phyloP scores from a whole-genome alignment of 73 alveolate genomes.

The Strombidium stylifer region DNA sequence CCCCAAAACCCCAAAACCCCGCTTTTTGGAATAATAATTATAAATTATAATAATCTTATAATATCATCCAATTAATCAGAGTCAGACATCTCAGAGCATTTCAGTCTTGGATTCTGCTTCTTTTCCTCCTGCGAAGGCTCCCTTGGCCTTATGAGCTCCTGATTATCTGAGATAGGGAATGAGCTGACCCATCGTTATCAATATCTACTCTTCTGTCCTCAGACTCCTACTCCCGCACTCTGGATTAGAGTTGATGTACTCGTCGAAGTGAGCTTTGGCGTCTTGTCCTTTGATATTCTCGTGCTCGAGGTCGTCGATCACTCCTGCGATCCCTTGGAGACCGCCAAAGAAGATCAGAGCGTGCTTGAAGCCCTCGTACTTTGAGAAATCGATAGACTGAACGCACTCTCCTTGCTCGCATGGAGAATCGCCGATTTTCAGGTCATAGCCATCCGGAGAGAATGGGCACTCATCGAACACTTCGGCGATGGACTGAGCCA shows the following conservation, averaged over 20 bases:
- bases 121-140: no score
- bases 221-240: conserved; percentile 85
- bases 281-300: conserved; percentile 57
- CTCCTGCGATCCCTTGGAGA: conserved; percentile 92
- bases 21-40: no score
- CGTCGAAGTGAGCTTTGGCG: conserved; percentile 66
- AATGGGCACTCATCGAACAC: conserved; percentile 72
- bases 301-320: conserved; percentile 71
- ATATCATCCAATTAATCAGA: no score
- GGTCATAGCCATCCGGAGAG: conserved; percentile 77
- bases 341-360: conserved; percentile 93
- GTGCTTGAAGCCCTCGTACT: conserved; percentile 70
- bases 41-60: no score
- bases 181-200: no score
- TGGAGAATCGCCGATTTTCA: conserved; percentile 70
- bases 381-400: conserved; percentile 40
- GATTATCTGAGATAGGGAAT: no score
- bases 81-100: no score
- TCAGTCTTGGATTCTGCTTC: no score
- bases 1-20: no score
- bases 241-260: conserved; percentile 79
- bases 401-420: conserved; percentile 66
- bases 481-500: conserved; percentile 68
- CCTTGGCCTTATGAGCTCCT: no score
- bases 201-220: conserved; percentile 94